A percentile compares a stretch with the other conserved stretches of the same genome.
Conservation (phyloP, 345 rosid species). For the Gossypium bickii region DNA sequence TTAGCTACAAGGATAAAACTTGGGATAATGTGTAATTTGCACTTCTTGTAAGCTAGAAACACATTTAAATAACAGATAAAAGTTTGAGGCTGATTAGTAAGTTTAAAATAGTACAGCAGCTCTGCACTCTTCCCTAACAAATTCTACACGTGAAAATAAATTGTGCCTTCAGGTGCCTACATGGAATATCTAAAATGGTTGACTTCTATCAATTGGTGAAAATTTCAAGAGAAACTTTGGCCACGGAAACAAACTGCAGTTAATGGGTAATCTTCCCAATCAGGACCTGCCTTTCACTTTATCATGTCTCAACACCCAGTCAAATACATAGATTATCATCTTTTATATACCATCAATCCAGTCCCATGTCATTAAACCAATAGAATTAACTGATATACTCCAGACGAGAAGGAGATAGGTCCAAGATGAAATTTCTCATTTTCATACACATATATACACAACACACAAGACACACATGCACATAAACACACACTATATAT, state of each 20-base stretch:
- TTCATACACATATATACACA: background rate
- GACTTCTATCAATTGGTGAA: too few relatives aligned
- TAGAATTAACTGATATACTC: too few relatives aligned
- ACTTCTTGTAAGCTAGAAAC: background rate
- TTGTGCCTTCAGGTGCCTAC: background rate
- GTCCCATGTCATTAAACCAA: background rate
- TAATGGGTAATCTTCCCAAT: background rate
- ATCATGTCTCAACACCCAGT: background rate
- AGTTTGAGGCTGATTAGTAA: too few relatives aligned
- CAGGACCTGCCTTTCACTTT: background rate
- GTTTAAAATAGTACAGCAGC: background rate
- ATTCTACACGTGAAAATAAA: background rate
- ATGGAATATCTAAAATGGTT: background rate
- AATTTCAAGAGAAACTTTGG: background rate
- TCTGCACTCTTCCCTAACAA: background rate
- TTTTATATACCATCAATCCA: background rate
- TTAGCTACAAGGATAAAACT: too few relatives aligned
- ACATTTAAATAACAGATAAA: background rate
- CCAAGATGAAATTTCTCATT: background rate
- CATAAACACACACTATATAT: background rate
- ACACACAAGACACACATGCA: background rate
- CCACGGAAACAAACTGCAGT: background rate
- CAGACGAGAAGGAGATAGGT: background rate
- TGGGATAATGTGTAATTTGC: too few relatives aligned
- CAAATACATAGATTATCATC: background rate